A percentile compares a stretch with the other conserved stretches of the same genome.
Conservation (phyloP, 2,329 filamentous ascomycete species). For the Colletotrichum incanum region DNA sequence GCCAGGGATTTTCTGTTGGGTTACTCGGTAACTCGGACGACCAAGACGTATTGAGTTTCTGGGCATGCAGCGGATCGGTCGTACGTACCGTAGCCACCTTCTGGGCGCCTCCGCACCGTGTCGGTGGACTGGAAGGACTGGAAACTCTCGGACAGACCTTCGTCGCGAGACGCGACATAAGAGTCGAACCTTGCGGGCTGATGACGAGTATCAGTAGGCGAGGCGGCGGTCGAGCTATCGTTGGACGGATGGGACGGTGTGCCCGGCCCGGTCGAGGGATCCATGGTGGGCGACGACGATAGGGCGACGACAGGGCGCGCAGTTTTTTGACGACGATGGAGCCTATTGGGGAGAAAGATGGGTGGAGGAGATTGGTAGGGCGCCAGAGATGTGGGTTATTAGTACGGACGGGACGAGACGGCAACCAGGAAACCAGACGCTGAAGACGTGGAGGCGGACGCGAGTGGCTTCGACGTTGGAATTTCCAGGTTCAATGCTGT, state of each 20-base stretch:
- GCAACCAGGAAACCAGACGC: constrained; percentile 14
- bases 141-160: constrained; percentile 67
- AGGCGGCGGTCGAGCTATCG: constrained; percentile 57
- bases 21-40: constrained; percentile 37
- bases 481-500: background rate
- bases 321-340: constrained; percentile 26
- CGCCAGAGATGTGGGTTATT: constrained; percentile 40
- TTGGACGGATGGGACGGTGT: constrained; percentile 54
- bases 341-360: constrained; percentile 1
- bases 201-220: constrained; percentile 66
- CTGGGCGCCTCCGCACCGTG: constrained; percentile 71
- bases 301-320: constrained; percentile 38
- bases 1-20: constrained; percentile 36
- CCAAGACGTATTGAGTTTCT: constrained; percentile 37
- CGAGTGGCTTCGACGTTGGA: constrained; percentile 27
- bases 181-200: constrained; percentile 57
- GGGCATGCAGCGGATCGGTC: constrained; percentile 37
- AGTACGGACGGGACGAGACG: constrained; percentile 21
- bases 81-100: constrained; percentile 70
- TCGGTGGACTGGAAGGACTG: constrained; percentile 74
- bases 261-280: constrained; percentile 55
- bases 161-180: constrained; percentile 55
- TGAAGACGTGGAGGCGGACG: constrained; percentile 7
- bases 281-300: constrained; percentile 56
- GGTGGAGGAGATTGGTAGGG: constrained; percentile 32